Evolutionary conservation across 768 basidiomycete species (phyloP).

Genomic region (Coprinopsis marcescibilis): DNA sequence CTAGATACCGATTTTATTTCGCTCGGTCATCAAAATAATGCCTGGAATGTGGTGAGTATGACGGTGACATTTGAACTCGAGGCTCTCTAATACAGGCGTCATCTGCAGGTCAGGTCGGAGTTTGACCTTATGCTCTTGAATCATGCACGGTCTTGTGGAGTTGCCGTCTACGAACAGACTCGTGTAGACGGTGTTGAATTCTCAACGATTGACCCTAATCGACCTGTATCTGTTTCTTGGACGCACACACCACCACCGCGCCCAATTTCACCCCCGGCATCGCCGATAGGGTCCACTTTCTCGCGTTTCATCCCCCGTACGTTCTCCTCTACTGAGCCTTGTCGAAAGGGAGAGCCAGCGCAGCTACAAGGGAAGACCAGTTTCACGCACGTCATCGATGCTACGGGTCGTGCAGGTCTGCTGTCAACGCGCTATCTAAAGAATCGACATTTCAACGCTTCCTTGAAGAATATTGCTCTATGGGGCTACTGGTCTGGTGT

Average conservation of each 20-base stretch:
- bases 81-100: neutral
- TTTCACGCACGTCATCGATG: conserved; percentile 69
- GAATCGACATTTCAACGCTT: conserved; percentile 62
- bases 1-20: conserved; percentile 58
- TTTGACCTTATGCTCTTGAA: conserved; percentile 55
- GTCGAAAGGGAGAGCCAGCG: conserved; percentile 7
- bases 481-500: conserved; percentile 73
- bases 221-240: conserved; percentile 53
- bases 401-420: conserved; percentile 66
- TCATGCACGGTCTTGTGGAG: conserved; percentile 48
- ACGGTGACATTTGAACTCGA: neutral
- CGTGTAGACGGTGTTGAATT: conserved; percentile 46
- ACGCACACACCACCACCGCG: conserved; percentile 36
- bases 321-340: conserved; percentile 8
- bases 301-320: conserved; percentile 16
- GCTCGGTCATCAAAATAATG: conserved; percentile 45
- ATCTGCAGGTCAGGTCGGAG: conserved; percentile 47
- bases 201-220: conserved; percentile 29
- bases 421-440: conserved; percentile 66
- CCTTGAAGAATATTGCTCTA: conserved; percentile 66
- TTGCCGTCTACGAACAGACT: conserved; percentile 48
- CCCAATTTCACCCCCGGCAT: conserved; percentile 36
- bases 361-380: conserved; percentile 42
- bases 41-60: conserved; percentile 56
- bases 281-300: conserved; percentile 27